Evolutionary conservation across 139 green algal genomes (phyloP), one percentile per base, ranked within the genome.

Genomic region (Picocystis salinarum): DNA sequence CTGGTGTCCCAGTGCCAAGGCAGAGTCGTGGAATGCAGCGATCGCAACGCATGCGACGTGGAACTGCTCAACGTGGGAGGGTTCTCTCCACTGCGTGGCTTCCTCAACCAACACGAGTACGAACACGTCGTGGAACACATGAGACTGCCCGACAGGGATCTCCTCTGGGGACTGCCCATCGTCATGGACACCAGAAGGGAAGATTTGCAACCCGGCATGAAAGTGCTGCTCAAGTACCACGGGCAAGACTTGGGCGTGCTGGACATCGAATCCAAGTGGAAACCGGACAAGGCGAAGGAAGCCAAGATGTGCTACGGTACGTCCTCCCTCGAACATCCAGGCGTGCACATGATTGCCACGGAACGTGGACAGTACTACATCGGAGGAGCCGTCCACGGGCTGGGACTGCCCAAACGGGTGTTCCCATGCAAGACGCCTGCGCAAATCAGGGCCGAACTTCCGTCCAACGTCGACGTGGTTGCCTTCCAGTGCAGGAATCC

Each of bases 401-500:
- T 93, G 47, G 55, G 62, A 30, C 57, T 87, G 41, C 82, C 82
- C 53, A 69, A 61, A 30, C 45, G 65, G 64, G 76, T 80, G 45
- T 91, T 91, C 59, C 73, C 74, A 13, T 91, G 80, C 52, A 62
- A 65, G 29, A 78, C 64, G 3, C 80, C 80, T 7, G 53, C 39
- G 5, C 51, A 87, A 49, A 78, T 91, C 39, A 73, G 82, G 7
- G 39, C 61, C 6, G 66, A 41, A 17, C 72, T 93, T 46, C 82
- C 80, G 1, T 27, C 50, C 6, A 63, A 67, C 40, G 41, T 46
- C 18, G 82, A 92, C 50, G 80, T 92, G 26, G 66, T 93, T 46
- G 82, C 78, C 25, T 93, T 93, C 71, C 82, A 93, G 70, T 93
- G 82, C 66, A 69, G 82, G 36, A 93, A 93, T 66, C 82, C 82